These are phyloP conservation scores for Petasospora fabianii DNA, from an alignment of 1,139 yeast genomes.

Conservation along the genomic window DNA sequence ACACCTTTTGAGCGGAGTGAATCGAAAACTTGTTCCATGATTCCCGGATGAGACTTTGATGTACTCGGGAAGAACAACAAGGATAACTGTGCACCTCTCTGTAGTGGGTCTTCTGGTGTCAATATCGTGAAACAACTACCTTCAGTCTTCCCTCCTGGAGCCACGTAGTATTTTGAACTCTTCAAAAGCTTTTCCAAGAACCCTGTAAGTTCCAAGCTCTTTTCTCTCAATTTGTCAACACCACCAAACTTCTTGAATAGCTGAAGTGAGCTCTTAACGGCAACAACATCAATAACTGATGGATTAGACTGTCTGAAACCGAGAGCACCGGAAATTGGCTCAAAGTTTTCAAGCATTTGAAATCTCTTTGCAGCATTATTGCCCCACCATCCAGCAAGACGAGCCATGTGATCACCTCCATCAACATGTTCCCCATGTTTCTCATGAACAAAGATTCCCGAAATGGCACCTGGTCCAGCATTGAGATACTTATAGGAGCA, in stretches of 20 bases:
- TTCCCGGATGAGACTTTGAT: slow-evolving; percentile 34
- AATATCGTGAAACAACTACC: slow-evolving; percentile 59
- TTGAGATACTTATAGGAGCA: slow-evolving; percentile 90
- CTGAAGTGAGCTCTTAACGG: slow-evolving; percentile 64
- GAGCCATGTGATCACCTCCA: slow-evolving; percentile 42
- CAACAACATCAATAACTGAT: slow-evolving; percentile 75
- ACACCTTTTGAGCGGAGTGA: slow-evolving; percentile 54
- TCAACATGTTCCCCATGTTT: slow-evolving; percentile 38
- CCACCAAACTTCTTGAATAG: slow-evolving; percentile 63
- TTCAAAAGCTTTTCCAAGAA: slow-evolving; percentile 49
- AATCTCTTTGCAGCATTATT: slow-evolving; percentile 68
- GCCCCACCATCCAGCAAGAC: slow-evolving; percentile 99
- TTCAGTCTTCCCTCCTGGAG: slow-evolving; percentile 20
- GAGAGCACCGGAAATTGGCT: slow-evolving; percentile 77
- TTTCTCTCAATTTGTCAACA: slow-evolving; percentile 48
- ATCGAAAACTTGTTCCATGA: slow-evolving; percentile 61
- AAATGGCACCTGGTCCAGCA: slow-evolving; percentile 91
- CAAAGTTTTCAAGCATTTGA: slow-evolving; percentile 73
- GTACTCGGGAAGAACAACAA: slow-evolving; percentile 54
- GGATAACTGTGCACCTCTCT: slow-evolving; percentile 83
- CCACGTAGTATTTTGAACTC: slow-evolving; percentile 41
- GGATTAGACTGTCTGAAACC: slow-evolving; percentile 95
- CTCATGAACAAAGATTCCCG: slow-evolving; percentile 74
- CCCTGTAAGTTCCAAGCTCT: slow-evolving; percentile 56
- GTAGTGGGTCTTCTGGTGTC: slow-evolving; percentile 57